Evolutionary conservation across 805 yeast genomes (phyloP), one percentile per base, ranked within the genome.

Genomic region (Millerozyma miso): DNA sequence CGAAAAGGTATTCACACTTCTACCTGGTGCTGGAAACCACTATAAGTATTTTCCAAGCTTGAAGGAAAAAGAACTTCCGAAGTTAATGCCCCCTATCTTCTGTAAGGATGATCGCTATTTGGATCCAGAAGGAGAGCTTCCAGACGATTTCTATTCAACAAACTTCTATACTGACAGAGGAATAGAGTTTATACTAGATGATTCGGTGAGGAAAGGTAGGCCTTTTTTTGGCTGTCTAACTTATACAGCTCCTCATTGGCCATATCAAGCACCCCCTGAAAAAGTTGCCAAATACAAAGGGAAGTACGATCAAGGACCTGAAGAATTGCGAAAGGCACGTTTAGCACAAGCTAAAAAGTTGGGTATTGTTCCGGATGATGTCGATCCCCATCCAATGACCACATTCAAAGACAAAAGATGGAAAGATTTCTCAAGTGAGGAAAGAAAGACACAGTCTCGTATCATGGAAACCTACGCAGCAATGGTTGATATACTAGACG

Each of bases 231-330:
- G 80, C 3, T 58, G 66, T 19, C 59, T 80, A 43, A 79, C 83
- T 5, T 79, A 76, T 50, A 77, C 83, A 3, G 84, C 85, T 1
- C 85, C 84, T 2, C 84, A 79, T 53, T 80, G 85, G 84, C 85
- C 85, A 12, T 69, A 71, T 51, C 84, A 79, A 56, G 84, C 84
- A 1, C 83, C 82, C 4, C 56, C 56, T 38, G 74, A 73, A 4
- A 54, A 64, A 5, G 63, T 77, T 39, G 67, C 58, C 4, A 76
- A 77, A 44, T 76, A 79, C 54, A 63, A 64, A 41, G 79, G 79
- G 3, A 46, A 58, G 6, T 74, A 76, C 49, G 72, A 71, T 46
- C 63, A 59, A 4, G 83, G 83, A 2, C 81, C 81, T 2, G 68
- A 61, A 15, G 67, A 49, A 4, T 55, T 77, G 34, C 56, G 81